phyloP scores from a whole-genome alignment of 306 rosid species.

The Mimosa bimucronata region DNA sequence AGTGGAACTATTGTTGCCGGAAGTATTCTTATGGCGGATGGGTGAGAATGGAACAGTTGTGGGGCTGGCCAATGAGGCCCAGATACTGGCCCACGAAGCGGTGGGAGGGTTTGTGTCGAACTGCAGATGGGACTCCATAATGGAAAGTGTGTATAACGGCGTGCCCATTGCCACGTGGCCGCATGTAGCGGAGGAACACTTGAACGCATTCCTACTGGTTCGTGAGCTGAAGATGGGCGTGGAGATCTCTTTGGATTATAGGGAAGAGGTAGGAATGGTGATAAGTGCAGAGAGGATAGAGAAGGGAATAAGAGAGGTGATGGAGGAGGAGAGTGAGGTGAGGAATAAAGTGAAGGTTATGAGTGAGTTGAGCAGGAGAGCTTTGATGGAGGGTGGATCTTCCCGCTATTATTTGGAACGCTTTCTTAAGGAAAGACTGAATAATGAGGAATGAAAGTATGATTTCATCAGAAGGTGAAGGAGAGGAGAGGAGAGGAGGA shows the following conservation, averaged over 20 bases:
- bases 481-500: no score
- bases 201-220: background rate
- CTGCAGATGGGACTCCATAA: no score
- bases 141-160: no score
- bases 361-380: no score
- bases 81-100: background rate
- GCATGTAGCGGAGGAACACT: background rate
- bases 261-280: fast-evolving
- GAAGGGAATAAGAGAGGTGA: no score
- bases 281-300: no score
- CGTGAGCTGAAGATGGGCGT: background rate
- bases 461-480: no score
- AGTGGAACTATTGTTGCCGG: background rate
- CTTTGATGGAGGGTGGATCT: no score
- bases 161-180: no score
- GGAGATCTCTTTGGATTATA: background rate
- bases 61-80: background rate
- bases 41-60: background rate
- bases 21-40: background rate
- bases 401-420: no score
- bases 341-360: no score
- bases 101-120: slow-evolving; percentile 1
- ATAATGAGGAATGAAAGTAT: background rate
- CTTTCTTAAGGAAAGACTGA: background rate
- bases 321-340: no score